These are phyloP conservation scores for Leishmania tarentolae DNA, from an alignment of 208 protist genomes.

Conservation along the genomic window DNA sequence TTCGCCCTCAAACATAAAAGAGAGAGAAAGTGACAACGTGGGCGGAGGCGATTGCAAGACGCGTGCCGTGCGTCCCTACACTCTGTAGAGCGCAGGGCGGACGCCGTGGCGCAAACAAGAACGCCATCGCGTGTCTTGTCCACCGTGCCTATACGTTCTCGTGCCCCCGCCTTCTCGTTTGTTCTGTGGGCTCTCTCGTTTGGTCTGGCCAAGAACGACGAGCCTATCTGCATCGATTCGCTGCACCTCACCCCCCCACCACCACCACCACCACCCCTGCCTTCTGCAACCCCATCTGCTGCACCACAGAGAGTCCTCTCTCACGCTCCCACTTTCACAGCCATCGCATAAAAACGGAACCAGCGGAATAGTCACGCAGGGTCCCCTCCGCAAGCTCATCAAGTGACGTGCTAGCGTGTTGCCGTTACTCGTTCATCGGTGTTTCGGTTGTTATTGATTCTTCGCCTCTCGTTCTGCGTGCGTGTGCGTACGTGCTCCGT, in stretches of 20 bases:
- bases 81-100: no score
- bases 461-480: background rate
- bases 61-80: no score
- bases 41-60: background rate
- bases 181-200: background rate
- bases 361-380: no score
- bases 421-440: no score
- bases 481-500: background rate
- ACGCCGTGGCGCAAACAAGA: background rate
- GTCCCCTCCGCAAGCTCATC: background rate
- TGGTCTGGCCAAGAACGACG: background rate
- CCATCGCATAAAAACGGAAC: background rate
- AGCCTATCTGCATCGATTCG: background rate
- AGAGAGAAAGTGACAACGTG: background rate
- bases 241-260: background rate
- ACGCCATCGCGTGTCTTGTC: background rate
- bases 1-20: no score
- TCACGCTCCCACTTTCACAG: background rate
- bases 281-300: background rate
- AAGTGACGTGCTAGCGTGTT: background rate
- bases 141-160: background rate
- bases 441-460: background rate
- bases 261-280: background rate
- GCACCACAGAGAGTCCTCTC: background rate
- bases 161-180: background rate